Evolutionary conservation across 148 eudicot species (phyloP).

Genomic region (Vaccinium darrowii): DNA sequence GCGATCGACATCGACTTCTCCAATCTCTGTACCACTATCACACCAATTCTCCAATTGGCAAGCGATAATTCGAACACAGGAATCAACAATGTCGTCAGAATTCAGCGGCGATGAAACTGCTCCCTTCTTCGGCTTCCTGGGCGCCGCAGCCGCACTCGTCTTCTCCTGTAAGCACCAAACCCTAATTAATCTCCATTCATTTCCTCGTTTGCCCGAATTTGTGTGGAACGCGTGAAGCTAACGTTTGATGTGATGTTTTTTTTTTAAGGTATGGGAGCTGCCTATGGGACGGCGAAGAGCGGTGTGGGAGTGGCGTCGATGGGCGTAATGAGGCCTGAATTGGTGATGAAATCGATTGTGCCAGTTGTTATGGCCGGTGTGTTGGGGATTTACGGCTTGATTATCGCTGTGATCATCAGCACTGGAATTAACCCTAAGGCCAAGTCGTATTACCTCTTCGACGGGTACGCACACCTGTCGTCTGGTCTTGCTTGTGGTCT

Average conservation of each 20-base stretch:
- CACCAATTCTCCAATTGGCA: neutral
- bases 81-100: constrained; percentile 1
- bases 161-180: constrained; percentile 21
- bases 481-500: constrained; percentile 24
- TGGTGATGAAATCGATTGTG: constrained; percentile 28
- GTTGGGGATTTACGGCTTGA: constrained; percentile 25
- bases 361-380: constrained; percentile 31
- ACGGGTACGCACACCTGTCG: constrained; percentile 22
- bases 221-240: too few species aligned
- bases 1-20: neutral
- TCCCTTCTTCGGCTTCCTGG: constrained; percentile 27
- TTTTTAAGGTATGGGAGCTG: constrained; percentile 24
- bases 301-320: constrained; percentile 29
- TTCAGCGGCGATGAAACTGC: constrained; percentile 26
- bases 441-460: constrained; percentile 27
- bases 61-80: neutral
- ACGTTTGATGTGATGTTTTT: neutral
- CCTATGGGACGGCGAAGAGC: constrained; percentile 31
- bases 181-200: neutral
- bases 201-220: too few species aligned
- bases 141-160: constrained; percentile 22
- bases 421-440: constrained; percentile 27
- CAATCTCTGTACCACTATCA: neutral
- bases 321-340: constrained; percentile 30
- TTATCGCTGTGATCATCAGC: constrained; percentile 28